Evolutionary conservation across 1,284 basidiomycete genomes (phyloP), one percentile per base, ranked within the genome.

Genomic region (Rhodotorula sp.): DNA sequence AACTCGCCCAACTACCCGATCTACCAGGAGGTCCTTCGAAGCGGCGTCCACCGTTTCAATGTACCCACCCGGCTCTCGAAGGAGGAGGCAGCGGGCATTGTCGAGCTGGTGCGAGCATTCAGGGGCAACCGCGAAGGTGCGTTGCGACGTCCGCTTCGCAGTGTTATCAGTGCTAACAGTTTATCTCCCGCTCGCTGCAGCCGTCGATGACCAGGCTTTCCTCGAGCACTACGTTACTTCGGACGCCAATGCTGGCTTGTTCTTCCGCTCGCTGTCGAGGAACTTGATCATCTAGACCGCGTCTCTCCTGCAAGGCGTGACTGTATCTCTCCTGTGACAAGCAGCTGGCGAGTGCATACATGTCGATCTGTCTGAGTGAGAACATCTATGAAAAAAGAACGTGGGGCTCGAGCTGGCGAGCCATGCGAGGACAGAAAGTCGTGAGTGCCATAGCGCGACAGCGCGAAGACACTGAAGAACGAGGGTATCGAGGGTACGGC

Each of bases 51-150:
- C 55, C 73, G 76, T 52, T 68, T 82, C 60, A 64, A 74, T n/a
- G 76, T 83, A 0, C 77, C 79, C 24, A 74, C 74, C 19, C 77
- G 78, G 29, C 75, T 83, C 76, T 74, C 61, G 19, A 36, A 76
- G 44, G 55, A 73, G 53, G 82, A 83, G 73, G 81, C 82, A 5
- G 71, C 67, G 4, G 81, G 81, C 11, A 70, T 83, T 64, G 81
- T 81, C 65, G 71, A 80, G 64, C 66, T 82, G 51, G 79, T 77
- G 67, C 72, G 76, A 20, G 77, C 75, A 56, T 81, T 79, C 75
- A 77, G 80, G 32, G 78, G 78, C 70, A 53, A 67, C 24, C 75
- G 74, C n/a, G 76, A 77, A 39, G 59, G 78, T 78, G 68, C 74
- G 78, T 77, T 29, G n/a, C 29, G 30, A 58, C 27, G 29, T 30